phyloP scores from a whole-genome alignment of 345 rosid species.

The Heritiera littoralis region DNA sequence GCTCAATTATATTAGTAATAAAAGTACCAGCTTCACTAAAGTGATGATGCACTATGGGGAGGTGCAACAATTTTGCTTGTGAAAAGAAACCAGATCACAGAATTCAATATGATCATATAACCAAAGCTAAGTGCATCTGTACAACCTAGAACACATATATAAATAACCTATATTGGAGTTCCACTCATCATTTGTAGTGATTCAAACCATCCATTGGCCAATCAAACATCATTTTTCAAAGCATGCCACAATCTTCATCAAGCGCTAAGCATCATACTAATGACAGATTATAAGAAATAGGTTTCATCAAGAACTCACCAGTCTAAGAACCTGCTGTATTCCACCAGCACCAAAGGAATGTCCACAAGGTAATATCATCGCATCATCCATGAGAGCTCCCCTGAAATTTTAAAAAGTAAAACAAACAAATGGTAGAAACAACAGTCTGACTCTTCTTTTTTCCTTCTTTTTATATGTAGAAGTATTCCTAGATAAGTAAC shows the following conservation, averaged over 20 bases:
- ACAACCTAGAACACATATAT: not conserved
- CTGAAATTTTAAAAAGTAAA: slow-evolving; percentile 41
- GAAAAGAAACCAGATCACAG: not conserved
- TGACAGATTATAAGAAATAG: not conserved
- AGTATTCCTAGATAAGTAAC: not conserved
- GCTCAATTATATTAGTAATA: not conserved
- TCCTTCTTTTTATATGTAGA: not conserved
- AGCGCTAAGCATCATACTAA: not conserved
- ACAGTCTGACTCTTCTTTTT: not conserved
- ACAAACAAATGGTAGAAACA: slow-evolving; percentile 16
- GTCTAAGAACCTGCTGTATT: slow-evolving; percentile 52
- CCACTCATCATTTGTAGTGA: not conserved
- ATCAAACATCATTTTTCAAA: slow-evolving; percentile 16
- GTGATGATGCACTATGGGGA: not conserved
- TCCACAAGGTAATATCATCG: slow-evolving; percentile 81
- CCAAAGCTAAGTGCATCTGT: not conserved
- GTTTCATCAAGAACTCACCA: slow-evolving; percentile 41
- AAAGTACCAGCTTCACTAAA: not conserved
- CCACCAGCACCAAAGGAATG: slow-evolving; percentile 86
- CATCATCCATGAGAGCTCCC: slow-evolving; percentile 86
- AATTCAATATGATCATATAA: not conserved
- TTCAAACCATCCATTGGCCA: slow-evolving; percentile 14
- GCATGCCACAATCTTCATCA: not conserved
- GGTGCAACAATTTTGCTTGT: not conserved
- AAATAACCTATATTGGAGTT: not conserved